phyloP scores from a whole-genome alignment of 192 early-diverging fungal genomes.

The Coemansia sp. region DNA sequence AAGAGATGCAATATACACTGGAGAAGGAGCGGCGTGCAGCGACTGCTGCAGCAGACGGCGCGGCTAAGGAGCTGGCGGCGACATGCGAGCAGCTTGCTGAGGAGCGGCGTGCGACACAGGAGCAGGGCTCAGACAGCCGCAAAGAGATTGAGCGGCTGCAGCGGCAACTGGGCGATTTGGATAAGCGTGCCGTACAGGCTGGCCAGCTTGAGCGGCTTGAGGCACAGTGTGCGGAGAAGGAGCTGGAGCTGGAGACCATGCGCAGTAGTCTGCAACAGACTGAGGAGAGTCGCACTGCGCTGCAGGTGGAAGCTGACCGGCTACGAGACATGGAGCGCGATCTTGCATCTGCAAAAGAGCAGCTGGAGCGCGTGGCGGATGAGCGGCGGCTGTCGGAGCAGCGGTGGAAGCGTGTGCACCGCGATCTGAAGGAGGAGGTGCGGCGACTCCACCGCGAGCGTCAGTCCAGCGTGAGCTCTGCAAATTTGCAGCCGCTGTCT shows the following conservation, averaged over 20 bases:
- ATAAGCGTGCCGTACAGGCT: conserved; percentile 21
- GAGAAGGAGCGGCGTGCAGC: conserved; percentile 35
- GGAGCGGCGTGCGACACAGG: conserved; percentile 13
- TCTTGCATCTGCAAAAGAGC: conserved; percentile 15
- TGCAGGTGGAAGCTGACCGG: conserved; percentile 44
- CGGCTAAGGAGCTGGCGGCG: conserved; percentile 21
- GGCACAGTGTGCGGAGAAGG: conserved; percentile 32
- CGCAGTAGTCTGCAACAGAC: conserved; percentile 32
- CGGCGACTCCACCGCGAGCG: conserved; percentile 46
- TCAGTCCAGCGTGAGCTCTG: not conserved
- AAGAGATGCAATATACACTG: conserved; percentile 46
- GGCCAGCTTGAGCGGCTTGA: conserved; percentile 38
- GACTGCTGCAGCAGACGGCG: conserved; percentile 13
- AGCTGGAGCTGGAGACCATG: conserved; percentile 49
- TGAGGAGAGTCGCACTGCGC: conserved; percentile 25
- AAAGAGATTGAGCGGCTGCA: conserved; percentile 23
- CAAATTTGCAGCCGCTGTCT: not conserved
- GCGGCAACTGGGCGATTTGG: conserved; percentile 27
- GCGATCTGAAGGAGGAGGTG: conserved; percentile 55
- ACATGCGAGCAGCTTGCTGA: conserved; percentile 35
- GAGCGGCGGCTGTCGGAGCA: conserved; percentile 49
- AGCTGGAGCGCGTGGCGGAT: conserved; percentile 29
- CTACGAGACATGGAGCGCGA: conserved; percentile 47
- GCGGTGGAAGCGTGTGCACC: conserved; percentile 53
- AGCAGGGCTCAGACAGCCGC: conserved; percentile 11